These are phyloP conservation scores for Dacryopinax spathularia DNA, from an alignment of 768 basidiomycete species.

Conservation along the genomic window DNA sequence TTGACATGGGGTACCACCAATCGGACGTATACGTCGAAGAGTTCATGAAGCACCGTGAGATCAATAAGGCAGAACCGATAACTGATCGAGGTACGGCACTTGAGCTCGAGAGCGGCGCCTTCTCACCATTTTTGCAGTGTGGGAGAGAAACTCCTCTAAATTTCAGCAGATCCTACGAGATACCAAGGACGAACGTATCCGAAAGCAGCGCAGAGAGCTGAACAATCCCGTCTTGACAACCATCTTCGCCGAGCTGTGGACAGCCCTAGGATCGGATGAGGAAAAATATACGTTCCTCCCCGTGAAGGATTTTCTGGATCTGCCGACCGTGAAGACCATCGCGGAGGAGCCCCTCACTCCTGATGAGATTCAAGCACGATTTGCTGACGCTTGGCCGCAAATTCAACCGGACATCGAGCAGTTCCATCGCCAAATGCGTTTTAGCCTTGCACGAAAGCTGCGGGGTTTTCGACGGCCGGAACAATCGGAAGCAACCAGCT, in stretches of 20 bases:
- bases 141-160: neutral
- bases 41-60: neutral
- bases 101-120: neutral
- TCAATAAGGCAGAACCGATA: neutral
- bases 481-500: neutral
- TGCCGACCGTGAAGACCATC: neutral
- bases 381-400: neutral
- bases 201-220: neutral
- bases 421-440: neutral
- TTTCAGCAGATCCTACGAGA: neutral
- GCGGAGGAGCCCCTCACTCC: neutral
- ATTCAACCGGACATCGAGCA: neutral
- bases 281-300: neutral
- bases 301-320: neutral
- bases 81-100: neutral
- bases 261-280: neutral
- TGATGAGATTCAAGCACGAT: neutral
- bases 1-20: neutral
- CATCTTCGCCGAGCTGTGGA: neutral
- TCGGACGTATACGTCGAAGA: neutral
- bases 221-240: neutral
- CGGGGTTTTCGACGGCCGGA: neutral
- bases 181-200: neutral
- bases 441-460: neutral
- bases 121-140: neutral